A percentile compares a stretch with the other conserved stretches of the same genome.
Evolutionary conservation across 805 yeast species (phyloP).

Genomic region (Tetrapisispora nanseiensis): DNA sequence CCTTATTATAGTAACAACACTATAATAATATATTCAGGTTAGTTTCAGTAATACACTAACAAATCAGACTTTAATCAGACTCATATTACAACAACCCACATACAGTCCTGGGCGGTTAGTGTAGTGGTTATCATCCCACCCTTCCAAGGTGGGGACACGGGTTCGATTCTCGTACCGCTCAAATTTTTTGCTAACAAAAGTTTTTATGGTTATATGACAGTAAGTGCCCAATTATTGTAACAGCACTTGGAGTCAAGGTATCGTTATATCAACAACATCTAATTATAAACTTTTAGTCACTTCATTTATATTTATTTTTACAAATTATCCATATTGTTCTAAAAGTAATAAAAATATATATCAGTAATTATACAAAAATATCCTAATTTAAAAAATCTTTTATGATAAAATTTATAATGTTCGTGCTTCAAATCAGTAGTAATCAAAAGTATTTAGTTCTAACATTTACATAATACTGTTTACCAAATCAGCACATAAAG

Average conservation of each 20-base stretch:
- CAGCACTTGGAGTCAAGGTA: too few species aligned
- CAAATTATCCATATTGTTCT: conserved; percentile 1
- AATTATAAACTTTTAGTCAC: too few species aligned
- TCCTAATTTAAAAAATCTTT: not conserved
- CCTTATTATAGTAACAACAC: not conserved
- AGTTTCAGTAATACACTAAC: too few species aligned
- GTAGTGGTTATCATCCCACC: conserved; percentile 88
- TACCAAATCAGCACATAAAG: conserved; percentile 22
- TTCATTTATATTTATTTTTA: not conserved
- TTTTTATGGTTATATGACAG: too few species aligned
- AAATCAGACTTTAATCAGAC: too few species aligned
- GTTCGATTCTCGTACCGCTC: conserved; percentile 67
- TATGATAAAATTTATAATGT: not conserved
- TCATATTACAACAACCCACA: too few species aligned
- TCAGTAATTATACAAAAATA: not conserved
- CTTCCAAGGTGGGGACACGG: conserved; percentile 92
- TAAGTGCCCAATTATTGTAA: too few species aligned
- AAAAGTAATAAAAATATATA: not conserved
- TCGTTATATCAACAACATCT: too few species aligned
- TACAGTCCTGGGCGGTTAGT: conserved; percentile 57
- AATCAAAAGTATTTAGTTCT: not conserved
- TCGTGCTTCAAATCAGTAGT: not conserved
- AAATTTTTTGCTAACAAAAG: conserved; percentile 36
- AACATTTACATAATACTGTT: conserved; percentile 20
- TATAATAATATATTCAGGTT: too few species aligned